Evolutionary conservation across 2,329 filamentous ascomycete species (phyloP).

Genomic region (Verticillium nonalfalfae): DNA sequence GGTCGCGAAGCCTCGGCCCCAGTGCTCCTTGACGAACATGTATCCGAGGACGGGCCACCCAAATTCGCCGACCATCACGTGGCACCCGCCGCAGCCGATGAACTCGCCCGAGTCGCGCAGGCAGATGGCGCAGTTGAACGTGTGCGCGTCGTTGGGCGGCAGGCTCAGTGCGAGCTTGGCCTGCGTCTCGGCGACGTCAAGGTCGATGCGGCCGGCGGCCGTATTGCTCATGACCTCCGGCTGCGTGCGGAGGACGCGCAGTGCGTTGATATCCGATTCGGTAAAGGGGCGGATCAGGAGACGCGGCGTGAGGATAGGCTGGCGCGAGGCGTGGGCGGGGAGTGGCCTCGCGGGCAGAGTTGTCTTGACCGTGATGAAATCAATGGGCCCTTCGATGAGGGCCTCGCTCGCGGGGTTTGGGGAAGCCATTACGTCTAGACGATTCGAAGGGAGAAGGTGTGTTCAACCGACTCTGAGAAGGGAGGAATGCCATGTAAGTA

Average conservation of each 20-base stretch:
- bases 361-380: conserved; percentile 36
- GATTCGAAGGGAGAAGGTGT: background rate
- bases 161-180: conserved; percentile 31
- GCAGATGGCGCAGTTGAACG: conserved; percentile 52
- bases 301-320: conserved; percentile 40
- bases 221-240: conserved; percentile 60
- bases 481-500: background rate
- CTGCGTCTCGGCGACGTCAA: conserved; percentile 34
- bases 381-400: conserved; percentile 8
- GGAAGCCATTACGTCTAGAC: background rate
- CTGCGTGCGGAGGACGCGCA: conserved; percentile 48
- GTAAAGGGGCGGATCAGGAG: conserved; percentile 46
- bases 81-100: conserved; percentile 42
- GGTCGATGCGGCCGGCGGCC: conserved; percentile 30
- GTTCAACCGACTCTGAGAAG: background rate
- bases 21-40: conserved; percentile 43
- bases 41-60: conserved; percentile 57
- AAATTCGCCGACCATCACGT: conserved; percentile 23
- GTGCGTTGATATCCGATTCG: conserved; percentile 40
- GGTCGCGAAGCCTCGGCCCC: conserved; percentile 51
- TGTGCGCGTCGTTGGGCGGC: conserved; percentile 40
- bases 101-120: conserved; percentile 39
- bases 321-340: conserved; percentile 29
- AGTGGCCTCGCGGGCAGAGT: conserved; percentile 36
- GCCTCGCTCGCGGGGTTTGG: background rate